These are phyloP conservation scores for Hsuehochloa calcarea DNA, from an alignment of 176 grass and related monocot species.

Conservation along the genomic window DNA sequence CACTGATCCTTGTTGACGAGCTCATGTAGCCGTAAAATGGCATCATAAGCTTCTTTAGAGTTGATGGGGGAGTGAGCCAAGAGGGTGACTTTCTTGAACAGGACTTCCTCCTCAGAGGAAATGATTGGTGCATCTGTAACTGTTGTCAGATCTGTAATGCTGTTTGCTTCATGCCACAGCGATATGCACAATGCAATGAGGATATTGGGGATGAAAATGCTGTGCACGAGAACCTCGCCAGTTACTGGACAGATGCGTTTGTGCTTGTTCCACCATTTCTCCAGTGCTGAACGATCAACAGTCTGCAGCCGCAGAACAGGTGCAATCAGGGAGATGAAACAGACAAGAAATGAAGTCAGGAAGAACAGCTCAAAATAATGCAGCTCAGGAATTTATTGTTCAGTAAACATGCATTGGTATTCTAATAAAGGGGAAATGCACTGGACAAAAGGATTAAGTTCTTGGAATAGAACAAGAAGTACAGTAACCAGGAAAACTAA, in stretches of 20 bases:
- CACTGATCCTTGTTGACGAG: background rate
- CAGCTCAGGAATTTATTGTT: background rate
- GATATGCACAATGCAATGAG: constrained; percentile 31
- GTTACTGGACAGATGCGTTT: constrained; percentile 38
- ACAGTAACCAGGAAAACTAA: background rate
- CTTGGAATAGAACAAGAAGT: background rate
- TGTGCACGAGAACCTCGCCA: constrained; percentile 34
- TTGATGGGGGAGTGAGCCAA: constrained; percentile 31
- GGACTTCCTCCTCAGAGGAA: background rate
- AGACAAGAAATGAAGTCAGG: background rate
- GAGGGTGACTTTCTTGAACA: constrained; percentile 34
- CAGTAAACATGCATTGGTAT: background rate
- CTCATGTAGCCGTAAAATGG: constrained; percentile 17
- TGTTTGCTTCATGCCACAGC: constrained; percentile 15
- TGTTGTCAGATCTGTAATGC: background rate
- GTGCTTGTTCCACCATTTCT: constrained; percentile 41
- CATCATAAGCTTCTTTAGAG: constrained; percentile 5
- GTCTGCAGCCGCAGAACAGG: constrained; percentile 32
- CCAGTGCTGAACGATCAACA: constrained; percentile 37
- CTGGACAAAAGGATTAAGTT: background rate
- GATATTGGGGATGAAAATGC: constrained; percentile 19
- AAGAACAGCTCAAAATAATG: too few relatives aligned
- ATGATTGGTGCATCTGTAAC: constrained; percentile 2
- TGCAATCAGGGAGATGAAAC: background rate
- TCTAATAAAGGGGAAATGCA: background rate